Evolutionary conservation across 148 eudicot species (phyloP), one percentile per base, ranked within the genome.

Genomic region (Vaccinium vitisidaea): DNA sequence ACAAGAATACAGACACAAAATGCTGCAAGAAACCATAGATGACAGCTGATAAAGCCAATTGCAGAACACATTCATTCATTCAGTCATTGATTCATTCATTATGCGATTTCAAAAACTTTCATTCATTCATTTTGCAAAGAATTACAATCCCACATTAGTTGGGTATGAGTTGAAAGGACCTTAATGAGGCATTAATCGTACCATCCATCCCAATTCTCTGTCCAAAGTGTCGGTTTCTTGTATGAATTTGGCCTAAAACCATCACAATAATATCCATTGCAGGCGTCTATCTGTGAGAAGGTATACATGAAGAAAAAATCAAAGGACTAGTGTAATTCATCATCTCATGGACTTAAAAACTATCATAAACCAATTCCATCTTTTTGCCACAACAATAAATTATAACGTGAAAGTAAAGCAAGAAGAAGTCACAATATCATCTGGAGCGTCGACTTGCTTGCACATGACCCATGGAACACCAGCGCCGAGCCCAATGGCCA

Each of bases 401-500:
- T 48, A 48, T 15, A 52, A 82, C 7, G 43, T 18, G 21, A 59
- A 85, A 27, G 59, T 27, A 79, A 53, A 52, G 59, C 82, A 82
- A 84, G 21, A 73, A 77, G 86, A 79, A 82, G 80, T 89, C 93
- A 95, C 99, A 83, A 95, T 92, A 84, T 84, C 84, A 81, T 92
- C 97, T 81, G 99, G 99, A 84, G 99, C 99, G 89, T 96, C 98
- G 56, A 87, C 80, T 94, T 96, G 99, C 88, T 90, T 92, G 93
- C 99, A 96, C 99, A 96, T 96, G 76, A 96, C 94, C 99, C 99
- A 96, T 84, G 99, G 99, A 87, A 96, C 99, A 88, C 99, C 98
- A 89, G 98, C 97, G 86, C 88, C 93, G 73, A 96, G 99, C 63
- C 90, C 94, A 84, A 87, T 80, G 83, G 99, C 99, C 99, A 96